Evolutionary conservation across 2,329 filamentous ascomycete species (phyloP).

Genomic region (Ophiocordyceps australis): DNA sequence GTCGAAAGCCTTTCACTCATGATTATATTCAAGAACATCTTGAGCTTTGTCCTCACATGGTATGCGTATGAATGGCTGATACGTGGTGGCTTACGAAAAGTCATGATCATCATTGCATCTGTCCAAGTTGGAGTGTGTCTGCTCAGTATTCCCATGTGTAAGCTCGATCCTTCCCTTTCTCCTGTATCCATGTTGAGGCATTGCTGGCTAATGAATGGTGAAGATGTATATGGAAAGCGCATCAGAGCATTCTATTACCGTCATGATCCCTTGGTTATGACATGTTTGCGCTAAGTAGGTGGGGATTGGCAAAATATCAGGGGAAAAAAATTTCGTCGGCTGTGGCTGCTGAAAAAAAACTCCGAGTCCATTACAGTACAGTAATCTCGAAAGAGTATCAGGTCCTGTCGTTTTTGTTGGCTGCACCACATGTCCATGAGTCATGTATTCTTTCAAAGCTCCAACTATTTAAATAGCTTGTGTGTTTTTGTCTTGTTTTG

Average conservation of each 20-base stretch:
- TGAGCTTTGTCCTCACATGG: slow-evolving; percentile 72
- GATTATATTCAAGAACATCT: slow-evolving; percentile 88
- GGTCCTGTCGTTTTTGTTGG: too few species aligned
- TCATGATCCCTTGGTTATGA: slow-evolving; percentile 45
- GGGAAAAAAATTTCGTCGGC: too few species aligned
- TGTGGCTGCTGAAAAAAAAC: too few species aligned
- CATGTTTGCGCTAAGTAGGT: slow-evolving; percentile 11
- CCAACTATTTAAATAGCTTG: too few species aligned
- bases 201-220: slow-evolving; percentile 1
- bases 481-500: too few species aligned
- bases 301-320: too few species aligned
- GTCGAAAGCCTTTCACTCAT: slow-evolving; percentile 82
- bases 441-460: too few species aligned
- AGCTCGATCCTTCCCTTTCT: slow-evolving; percentile 27
- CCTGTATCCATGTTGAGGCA: too few species aligned
- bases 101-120: slow-evolving; percentile 53
- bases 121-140: slow-evolving; percentile 65
- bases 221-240: slow-evolving; percentile 64
- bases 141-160: slow-evolving; percentile 62
- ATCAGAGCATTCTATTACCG: slow-evolving; percentile 58
- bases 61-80: slow-evolving; percentile 74
- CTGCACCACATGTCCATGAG: too few species aligned
- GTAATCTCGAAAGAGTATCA: too few species aligned
- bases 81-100: slow-evolving; percentile 35
- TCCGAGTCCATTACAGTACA: too few species aligned